Conservation (phyloP, 805 yeast genomes). For the Naumovozyma castellii region DNA sequence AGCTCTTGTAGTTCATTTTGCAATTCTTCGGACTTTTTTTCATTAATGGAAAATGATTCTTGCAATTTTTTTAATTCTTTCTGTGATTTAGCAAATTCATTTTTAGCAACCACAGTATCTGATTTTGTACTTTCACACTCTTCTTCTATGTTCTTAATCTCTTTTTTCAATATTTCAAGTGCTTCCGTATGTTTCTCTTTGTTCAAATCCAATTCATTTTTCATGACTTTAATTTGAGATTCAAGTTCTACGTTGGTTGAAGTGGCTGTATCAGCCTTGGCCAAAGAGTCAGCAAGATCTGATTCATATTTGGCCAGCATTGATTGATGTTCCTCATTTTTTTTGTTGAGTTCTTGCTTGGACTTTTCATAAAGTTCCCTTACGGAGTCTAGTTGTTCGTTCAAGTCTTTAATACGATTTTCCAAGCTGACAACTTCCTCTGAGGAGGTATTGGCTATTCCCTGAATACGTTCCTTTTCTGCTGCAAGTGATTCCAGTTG, state of each 20-base stretch:
- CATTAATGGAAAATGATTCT: background rate
- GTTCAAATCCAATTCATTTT: constrained; percentile 2
- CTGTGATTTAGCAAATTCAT: background rate
- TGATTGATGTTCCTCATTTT: background rate
- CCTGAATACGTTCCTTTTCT: background rate
- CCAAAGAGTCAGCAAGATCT: constrained; percentile 1
- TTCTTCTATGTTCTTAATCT: constrained; percentile 3
- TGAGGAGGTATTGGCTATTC: background rate
- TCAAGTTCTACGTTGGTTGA: background rate
- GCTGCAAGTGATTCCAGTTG: background rate
- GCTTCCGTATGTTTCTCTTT: constrained; percentile 3
- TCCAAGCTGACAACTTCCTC: background rate
- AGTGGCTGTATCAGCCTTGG: too few species aligned
- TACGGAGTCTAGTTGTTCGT: background rate
- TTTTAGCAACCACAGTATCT: background rate
- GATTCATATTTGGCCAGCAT: background rate
- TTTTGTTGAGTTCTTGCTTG: background rate
- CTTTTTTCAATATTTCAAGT: constrained; percentile 4
- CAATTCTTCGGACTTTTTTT: background rate
- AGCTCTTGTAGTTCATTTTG: background rate
- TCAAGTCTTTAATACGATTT: background rate
- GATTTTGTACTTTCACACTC: background rate
- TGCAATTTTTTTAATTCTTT: background rate
- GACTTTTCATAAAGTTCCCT: background rate
- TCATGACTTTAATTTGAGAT: constrained; percentile 3